Base-by-base conservation (phyloP, 2,329 filamentous ascomycete species). In the Nannizzia gypsea region DNA sequence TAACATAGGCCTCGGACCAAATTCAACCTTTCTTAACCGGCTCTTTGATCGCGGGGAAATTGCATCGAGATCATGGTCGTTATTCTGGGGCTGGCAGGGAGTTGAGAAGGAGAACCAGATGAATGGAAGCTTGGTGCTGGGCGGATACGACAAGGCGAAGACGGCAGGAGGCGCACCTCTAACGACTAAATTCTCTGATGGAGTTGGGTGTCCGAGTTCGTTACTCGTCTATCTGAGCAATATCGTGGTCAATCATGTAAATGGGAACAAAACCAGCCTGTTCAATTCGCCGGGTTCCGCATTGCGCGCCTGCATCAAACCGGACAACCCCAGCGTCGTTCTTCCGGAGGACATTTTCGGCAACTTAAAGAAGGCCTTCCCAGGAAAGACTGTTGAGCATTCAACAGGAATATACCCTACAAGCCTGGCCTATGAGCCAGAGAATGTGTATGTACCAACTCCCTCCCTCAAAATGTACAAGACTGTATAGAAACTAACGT, bases 291-390 rank as follows among this genome's bases (percentile, higher is more conserved):
- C 34, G 15, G 31, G 34, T 13, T 24, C 54, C 20, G 34, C 54
- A 24, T 77, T 34, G 63, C 79, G 48, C 13, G 55, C 55, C 2
- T 61, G 59, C 38, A 58, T 61, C 28, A 31, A 24, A 9, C 56
- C 59, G 15, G 46, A 61, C 20, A 42, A 26, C 17, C 48, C 36
- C 20, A 17, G 28, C 3, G 40, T 55, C n/a, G 34, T 56, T 34
- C 34, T 61, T 31, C 56, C 56, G 17, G 6, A 58, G 22, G 31
- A 60, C 31, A 5, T 58, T 22, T 60, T 50, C 13, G 20, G 58
- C 5, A 56, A 55, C 8, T 40, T 62, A 15, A 62, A 58, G 17
- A 38, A 28, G 6, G 24, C 42, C n/a, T 40, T 60, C 8, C 46
- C 34, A 28, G 24, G 58, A 4, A 40, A 60, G 28, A 3, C 17